A percentile compares a stretch with the other conserved stretches of the same genome.
phyloP scores from a whole-genome alignment of 345 rosid species.

The Eucalyptus shirleyi region DNA sequence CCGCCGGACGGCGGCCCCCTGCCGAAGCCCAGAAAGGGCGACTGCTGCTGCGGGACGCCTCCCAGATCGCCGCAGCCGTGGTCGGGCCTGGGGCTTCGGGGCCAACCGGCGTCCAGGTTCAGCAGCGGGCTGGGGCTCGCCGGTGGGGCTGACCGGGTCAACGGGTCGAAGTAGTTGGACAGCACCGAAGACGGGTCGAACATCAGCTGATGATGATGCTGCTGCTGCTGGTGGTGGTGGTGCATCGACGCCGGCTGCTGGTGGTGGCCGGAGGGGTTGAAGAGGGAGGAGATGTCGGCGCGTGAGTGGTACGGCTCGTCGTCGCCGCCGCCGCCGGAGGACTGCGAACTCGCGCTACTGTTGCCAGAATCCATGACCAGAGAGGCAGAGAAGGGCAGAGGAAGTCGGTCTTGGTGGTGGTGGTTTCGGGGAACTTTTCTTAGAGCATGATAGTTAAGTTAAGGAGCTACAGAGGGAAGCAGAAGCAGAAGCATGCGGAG shows the following conservation, averaged over 20 bases:
- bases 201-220: not conserved
- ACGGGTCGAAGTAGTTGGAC: constrained; percentile 38
- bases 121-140: constrained; percentile 20
- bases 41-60: constrained; percentile 16
- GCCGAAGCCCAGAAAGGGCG: not conserved
- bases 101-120: constrained; percentile 43
- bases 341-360: constrained; percentile 69
- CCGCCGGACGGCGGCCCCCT: not conserved
- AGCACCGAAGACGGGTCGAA: constrained; percentile 30
- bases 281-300: constrained; percentile 6
- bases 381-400: not conserved
- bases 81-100: constrained; percentile 40
- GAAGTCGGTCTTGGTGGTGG: not conserved
- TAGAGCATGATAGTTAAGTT: not conserved
- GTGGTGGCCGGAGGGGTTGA: not conserved
- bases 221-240: constrained; percentile 1
- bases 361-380: constrained; percentile 65
- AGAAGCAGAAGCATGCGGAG: not conserved
- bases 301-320: constrained; percentile 48
- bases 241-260: constrained; percentile 9
- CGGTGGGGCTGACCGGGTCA: not conserved
- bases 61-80: constrained; percentile 33
- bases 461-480: not conserved
- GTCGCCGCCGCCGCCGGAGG: constrained; percentile 81
- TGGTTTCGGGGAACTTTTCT: not conserved